These are phyloP conservation scores for Themeda triandra DNA, from an alignment of 176 grass and related monocot species.

Conservation along the genomic window DNA sequence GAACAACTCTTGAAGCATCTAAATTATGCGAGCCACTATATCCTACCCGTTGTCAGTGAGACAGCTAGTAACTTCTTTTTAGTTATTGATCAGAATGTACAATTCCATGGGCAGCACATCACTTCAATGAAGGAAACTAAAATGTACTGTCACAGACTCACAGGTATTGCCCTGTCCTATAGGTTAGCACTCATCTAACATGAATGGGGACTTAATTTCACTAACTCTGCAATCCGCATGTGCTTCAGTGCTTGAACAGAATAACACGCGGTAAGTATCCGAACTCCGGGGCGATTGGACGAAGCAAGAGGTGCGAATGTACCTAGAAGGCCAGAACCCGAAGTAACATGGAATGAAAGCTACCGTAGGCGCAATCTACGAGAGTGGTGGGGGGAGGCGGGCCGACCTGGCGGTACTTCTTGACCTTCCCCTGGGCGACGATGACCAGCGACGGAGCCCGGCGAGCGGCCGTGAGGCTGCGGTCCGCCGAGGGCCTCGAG, in stretches of 20 bases:
- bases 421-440: slow-evolving; percentile 68
- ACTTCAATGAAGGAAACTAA: not conserved
- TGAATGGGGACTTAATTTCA: not conserved
- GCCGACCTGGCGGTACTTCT: slow-evolving; percentile 65
- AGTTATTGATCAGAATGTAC: not conserved
- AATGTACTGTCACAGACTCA: not conserved
- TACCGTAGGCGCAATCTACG: not conserved
- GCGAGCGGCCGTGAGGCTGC: not conserved
- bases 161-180: not conserved
- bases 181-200: not conserved
- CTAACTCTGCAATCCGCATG: not conserved
- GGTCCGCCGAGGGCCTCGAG: not conserved
- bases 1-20: not conserved
- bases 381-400: not conserved
- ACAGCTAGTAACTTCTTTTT: not conserved
- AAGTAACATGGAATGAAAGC: not conserved
- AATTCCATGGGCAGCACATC: too few relatives aligned
- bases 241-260: not conserved
- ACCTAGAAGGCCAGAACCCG: not conserved
- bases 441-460: slow-evolving; percentile 29
- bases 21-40: not conserved
- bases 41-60: not conserved
- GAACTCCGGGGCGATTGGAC: too few relatives aligned
- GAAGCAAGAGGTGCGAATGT: not conserved
- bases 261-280: not conserved